phyloP scores from a whole-genome alignment of 2,329 filamentous ascomycete genomes.

The Ophiocordyceps robertsii region DNA sequence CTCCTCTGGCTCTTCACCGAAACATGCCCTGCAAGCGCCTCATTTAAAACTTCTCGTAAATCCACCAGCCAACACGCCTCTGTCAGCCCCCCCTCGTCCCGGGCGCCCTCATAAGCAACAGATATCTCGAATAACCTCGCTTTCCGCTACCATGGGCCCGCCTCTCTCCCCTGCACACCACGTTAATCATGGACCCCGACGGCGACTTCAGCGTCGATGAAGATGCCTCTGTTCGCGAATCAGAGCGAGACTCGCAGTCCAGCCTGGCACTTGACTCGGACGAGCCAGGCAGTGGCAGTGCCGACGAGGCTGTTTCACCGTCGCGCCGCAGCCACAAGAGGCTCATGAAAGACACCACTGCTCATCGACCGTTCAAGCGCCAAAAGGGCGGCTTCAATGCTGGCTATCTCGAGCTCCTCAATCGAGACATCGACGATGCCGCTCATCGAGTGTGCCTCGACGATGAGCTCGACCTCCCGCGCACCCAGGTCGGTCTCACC shows the following conservation, averaged over 20 bases:
- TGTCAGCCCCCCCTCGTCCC: no score
- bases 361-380: constrained; percentile 29
- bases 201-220: constrained; percentile 6
- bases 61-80: no score
- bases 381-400: constrained; percentile 27
- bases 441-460: constrained; percentile 20
- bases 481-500: constrained; percentile 52
- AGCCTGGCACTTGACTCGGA: not conserved
- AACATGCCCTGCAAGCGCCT: no score
- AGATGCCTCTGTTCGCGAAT: no score
- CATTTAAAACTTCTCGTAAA: no score
- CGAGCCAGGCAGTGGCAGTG: not conserved
- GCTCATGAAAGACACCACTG: not conserved
- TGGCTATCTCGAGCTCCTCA: constrained; percentile 37
- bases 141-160: constrained; percentile 5
- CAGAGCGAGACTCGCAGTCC: not conserved
- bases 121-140: no score
- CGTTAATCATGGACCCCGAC: constrained; percentile 17
- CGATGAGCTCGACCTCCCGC: constrained; percentile 18
- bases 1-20: no score
- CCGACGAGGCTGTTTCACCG: not conserved
- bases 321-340: not conserved
- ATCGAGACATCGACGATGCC: constrained; percentile 44
- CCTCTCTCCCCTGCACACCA: constrained; percentile 1
- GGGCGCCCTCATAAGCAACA: no score